Evolutionary conservation across 495 filamentous ascomycete genomes (phyloP).

Genomic region (Aspergillus bertholletiae): DNA sequence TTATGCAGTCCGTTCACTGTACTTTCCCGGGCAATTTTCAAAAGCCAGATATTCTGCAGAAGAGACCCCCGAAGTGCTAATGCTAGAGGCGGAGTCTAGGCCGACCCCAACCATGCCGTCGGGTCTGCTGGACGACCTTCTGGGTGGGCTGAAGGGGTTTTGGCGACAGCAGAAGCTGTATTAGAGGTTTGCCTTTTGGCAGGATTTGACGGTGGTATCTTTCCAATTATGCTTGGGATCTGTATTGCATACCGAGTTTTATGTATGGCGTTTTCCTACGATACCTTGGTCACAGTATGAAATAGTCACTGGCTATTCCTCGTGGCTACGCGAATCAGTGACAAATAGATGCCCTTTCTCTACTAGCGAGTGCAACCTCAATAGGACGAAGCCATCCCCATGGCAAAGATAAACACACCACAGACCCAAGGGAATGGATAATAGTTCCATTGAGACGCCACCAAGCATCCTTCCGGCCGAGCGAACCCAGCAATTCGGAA

Average conservation of each 20-base stretch:
- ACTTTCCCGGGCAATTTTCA: background rate
- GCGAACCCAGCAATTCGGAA: background rate
- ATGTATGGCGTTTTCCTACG: background rate
- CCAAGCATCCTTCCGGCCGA: background rate
- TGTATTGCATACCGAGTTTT: background rate
- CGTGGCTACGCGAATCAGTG: no score
- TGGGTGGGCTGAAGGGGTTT: slow-evolving; percentile 13
- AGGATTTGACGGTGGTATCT: background rate
- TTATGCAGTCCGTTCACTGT: background rate
- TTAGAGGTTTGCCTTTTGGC: slow-evolving; percentile 10
- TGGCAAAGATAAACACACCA: background rate
- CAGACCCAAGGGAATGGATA: slow-evolving; percentile 2
- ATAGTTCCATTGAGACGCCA: background rate
- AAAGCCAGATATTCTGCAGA: background rate
- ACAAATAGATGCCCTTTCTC: no score
- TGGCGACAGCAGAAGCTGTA: slow-evolving; percentile 33
- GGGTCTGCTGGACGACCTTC: background rate
- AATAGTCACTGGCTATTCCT: no score
- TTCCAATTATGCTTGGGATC: background rate
- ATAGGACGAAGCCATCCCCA: background rate
- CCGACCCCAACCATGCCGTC: background rate
- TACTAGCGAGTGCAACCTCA: no score
- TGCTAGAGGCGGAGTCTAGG: background rate
- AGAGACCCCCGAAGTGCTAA: background rate
- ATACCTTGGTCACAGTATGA: no score